Percentiles rank a stretch among this genome's conserved stretches.
Conservation (phyloP, 495 filamentous ascomycete species). For the Penicillium ucsense region DNA sequence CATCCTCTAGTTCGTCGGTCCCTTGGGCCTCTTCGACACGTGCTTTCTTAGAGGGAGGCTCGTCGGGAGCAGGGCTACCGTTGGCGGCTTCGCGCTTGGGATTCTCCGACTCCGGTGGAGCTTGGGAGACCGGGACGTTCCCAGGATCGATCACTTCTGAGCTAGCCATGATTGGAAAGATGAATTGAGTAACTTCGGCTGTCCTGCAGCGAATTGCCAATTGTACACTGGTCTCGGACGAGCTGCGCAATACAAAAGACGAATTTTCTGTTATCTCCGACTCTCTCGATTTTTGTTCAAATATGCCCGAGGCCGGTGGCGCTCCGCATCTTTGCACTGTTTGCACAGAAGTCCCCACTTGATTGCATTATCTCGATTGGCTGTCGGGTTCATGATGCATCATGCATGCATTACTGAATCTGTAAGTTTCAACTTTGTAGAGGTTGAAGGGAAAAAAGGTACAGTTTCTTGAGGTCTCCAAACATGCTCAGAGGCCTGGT, state of each 20-base stretch:
- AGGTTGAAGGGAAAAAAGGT: too few species aligned
- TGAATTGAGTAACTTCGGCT: not conserved
- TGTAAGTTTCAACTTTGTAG: too few species aligned
- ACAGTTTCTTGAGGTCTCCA: too few species aligned
- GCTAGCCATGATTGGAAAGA: not conserved
- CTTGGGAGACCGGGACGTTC: slow-evolving; percentile 3
- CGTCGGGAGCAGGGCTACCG: slow-evolving; percentile 17
- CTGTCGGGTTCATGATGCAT: not conserved
- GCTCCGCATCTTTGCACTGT: not conserved
- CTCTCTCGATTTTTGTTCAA: not conserved
- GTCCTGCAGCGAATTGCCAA: too few species aligned
- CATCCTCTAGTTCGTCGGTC: slow-evolving; percentile 13
- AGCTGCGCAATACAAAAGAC: not conserved
- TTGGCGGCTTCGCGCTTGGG: slow-evolving; percentile 9
- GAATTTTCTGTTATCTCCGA: not conserved
- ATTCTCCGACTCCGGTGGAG: slow-evolving; percentile 3
- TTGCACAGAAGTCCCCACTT: not conserved
- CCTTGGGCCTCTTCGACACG: slow-evolving; percentile 47
- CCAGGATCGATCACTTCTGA: slow-evolving; percentile 7
- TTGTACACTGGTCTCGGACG: too few species aligned
- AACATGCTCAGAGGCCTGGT: too few species aligned
- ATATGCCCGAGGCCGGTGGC: not conserved
- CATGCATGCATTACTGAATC: too few species aligned
- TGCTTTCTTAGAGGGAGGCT: slow-evolving; percentile 49
- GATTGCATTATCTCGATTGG: not conserved